Percentiles rank a stretch among this genome's conserved stretches.
phyloP scores from a whole-genome alignment of 345 rosid species.

The Anacardium occidentale region DNA sequence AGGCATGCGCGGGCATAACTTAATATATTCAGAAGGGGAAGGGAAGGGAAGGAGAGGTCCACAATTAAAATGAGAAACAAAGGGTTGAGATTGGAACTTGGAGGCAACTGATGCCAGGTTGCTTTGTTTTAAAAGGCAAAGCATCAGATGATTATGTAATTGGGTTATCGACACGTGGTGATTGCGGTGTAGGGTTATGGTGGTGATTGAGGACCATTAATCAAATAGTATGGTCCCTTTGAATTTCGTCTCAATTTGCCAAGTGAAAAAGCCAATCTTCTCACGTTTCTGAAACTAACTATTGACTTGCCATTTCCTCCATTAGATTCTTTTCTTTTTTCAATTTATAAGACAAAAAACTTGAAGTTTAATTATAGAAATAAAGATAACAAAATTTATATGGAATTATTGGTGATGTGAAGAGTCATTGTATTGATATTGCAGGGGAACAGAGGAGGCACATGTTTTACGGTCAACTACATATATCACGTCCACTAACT shows the following conservation, averaged over 20 bases:
- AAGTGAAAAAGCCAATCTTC: no score
- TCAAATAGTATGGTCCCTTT: neutral
- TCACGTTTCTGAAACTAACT: neutral
- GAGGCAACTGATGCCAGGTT: neutral
- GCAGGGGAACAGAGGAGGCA: no score
- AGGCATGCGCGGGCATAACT: constrained; percentile 15
- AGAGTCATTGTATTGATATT: no score
- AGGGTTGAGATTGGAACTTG: neutral
- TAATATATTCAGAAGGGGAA: neutral
- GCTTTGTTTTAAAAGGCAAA: neutral
- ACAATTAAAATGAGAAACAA: neutral
- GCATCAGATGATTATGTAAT: constrained; percentile 17
- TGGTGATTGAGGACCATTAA: constrained; percentile 10
- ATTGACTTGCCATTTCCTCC: neutral
- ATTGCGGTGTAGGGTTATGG: no score
- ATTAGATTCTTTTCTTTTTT: no score
- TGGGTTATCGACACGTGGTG: constrained; percentile 24
- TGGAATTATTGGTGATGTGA: no score
- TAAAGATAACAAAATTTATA: no score
- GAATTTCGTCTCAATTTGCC: neutral
- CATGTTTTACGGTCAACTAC: neutral
- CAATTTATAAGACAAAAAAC: no score
- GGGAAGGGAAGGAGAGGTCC: neutral
- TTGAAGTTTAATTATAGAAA: no score
- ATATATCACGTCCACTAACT: neutral